Evolutionary conservation across 495 filamentous ascomycete genomes (phyloP), one percentile per base, ranked within the genome.

Genomic region (Penicillium parvum): DNA sequence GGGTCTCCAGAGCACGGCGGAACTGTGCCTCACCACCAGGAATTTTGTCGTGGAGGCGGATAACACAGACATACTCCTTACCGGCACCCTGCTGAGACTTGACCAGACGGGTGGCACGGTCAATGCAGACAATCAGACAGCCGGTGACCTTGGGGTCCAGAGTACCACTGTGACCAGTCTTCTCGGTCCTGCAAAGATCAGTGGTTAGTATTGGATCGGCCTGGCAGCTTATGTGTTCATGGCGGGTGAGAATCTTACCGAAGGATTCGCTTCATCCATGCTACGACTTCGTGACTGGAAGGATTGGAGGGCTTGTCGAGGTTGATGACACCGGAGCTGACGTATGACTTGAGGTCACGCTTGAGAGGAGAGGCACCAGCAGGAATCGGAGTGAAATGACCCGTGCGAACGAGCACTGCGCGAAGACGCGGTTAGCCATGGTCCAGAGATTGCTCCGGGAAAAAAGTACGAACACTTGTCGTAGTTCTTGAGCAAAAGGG

Each of bases 21-120:
- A 97, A 86, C 65, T 94, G 88, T 18, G 85, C 80, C 72, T 94
- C 85, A 40, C 90, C 91, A 39, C 92, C 91, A 23, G 85, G 84
- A 30, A 98, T 76, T 60, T 82, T 90, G 69, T 95, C 90, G 61
- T 98, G 92, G 40, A 98, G 73, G 53, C 94, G 77, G 44, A 96
- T 86, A 32, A 95, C 85, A 58, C 84, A 87, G 26, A 90, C 85
- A 43, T 85, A 87, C 61, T 85, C 84, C 68, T 96, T 96, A 73
- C 91, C 92, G 16, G 92, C 92, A 60, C 90, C 90, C 64, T 98
- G 94, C 70, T 98, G 92, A 16, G 90, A 92, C 75, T 98, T 98
- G 53, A 97, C 92, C 21, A 97, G 79, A 49, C 94, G 84, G 50
- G 92, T 98, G 14, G 94, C 92, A 55, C 91, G 89, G 63, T 95